A percentile compares a stretch with the other conserved stretches of the same genome.
phyloP scores from a whole-genome alignment of 768 basidiomycete species.

The Ephemerocybe angulata region DNA sequence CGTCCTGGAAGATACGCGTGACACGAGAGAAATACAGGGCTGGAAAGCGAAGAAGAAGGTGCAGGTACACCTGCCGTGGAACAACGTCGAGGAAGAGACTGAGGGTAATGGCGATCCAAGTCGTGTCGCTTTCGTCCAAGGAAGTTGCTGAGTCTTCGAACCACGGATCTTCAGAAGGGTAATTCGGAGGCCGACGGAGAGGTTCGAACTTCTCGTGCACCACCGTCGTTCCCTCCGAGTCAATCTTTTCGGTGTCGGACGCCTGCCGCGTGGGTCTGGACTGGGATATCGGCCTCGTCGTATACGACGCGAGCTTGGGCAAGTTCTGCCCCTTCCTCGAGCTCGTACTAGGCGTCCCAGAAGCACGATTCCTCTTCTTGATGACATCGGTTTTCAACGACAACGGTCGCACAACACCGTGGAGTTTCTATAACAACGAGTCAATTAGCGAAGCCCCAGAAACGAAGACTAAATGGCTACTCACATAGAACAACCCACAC shows the following conservation, averaged over 20 bases:
- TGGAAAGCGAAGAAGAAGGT: slow-evolving; percentile 53
- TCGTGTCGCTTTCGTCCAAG: too few relatives aligned
- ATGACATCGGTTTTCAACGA: slow-evolving; percentile 97
- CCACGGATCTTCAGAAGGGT: too few relatives aligned
- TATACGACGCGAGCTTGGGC: slow-evolving; percentile 74
- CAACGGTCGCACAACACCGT: slow-evolving; percentile 90
- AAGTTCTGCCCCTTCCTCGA: slow-evolving; percentile 63
- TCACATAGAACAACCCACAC: slow-evolving; percentile 88
- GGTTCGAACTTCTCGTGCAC: too few relatives aligned
- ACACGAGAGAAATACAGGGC: slow-evolving; percentile 66
- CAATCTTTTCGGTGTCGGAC: too few relatives aligned
- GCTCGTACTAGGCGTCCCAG: slow-evolving; percentile 62
- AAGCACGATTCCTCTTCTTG: slow-evolving; percentile 90
- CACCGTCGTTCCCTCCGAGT: too few relatives aligned
- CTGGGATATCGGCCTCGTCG: slow-evolving; percentile 70
- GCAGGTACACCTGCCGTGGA: slow-evolving; percentile 27
- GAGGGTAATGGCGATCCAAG: not conserved
- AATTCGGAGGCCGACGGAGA: too few relatives aligned
- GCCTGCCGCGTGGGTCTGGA: too few relatives aligned
- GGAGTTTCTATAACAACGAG: slow-evolving; percentile 67
- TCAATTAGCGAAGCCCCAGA: not conserved
- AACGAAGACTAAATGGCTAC: slow-evolving; percentile 27
- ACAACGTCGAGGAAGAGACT: slow-evolving; percentile 15
- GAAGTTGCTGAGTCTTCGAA: too few relatives aligned
- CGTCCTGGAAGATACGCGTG: slow-evolving; percentile 59